Evolutionary conservation across 1,284 basidiomycete species (phyloP), one percentile per base, ranked within the genome.

Genomic region (Sporisorium scitamineum): DNA sequence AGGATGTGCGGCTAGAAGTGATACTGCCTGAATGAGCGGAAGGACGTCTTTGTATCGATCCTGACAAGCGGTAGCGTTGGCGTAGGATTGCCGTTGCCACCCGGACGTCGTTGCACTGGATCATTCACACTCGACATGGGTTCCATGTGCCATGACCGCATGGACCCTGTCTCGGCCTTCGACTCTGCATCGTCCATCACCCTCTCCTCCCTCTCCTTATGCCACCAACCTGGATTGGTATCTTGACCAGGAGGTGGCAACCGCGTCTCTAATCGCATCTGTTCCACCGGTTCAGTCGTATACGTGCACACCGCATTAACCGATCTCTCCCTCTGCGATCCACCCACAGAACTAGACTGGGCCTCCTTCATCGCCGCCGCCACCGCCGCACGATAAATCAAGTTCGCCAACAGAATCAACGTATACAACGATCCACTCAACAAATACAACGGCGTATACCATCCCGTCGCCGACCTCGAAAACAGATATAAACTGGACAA

Each of bases 401-500:
- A 22, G 42, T 70, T 75, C 0, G 72, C 51, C 11, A 59, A 29
- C 44, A 75, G 13, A 13, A 75, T 63, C 24, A 61, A 3, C 18
- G 72, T 75, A 26, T 75, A 75, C 45, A 66, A 22, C 2, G 53
- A 29, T 0, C 72, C 72, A 5, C 20, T 50, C 14, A 42, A 13
- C 41, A 75, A 27, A 24, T 75, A 75, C 39, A 62, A 9, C 0
- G 72, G 72, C 3, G 45, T 54, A 32, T 75, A 75, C 67, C 66
- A 75, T 0, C 72, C 72, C 11, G 34, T 62, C 2, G 18, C 32
- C 3, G 27, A 39, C 1, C 31, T 31, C 18, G 22, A 27, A n/a
- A 75, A 75, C n/a, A 70, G 34, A 5, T 37, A 62, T 9, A 70
- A 32, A 22, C 55, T 48, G 14, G 60, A 45, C 32, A 75, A 29